Evolutionary conservation across 495 filamentous ascomycete species (phyloP), one percentile per base, ranked within the genome.

Genomic region (Lasiosphaeria hispida): DNA sequence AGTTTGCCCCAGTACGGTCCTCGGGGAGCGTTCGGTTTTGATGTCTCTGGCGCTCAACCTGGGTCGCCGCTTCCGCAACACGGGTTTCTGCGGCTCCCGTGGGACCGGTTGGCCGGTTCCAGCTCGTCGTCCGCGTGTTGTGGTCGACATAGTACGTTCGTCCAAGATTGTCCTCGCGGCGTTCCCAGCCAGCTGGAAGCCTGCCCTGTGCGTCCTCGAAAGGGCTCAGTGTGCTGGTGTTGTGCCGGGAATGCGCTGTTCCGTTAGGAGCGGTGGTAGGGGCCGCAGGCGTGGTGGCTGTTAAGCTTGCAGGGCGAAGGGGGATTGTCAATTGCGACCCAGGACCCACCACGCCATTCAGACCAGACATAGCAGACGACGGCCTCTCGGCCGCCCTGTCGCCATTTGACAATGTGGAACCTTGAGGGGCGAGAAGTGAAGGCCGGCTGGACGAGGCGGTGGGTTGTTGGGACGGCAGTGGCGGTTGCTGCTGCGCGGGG

Each of bases 121-220:
- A 98, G 49, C 93, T 98, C 10, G 94, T 98, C 47, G 92, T 92
- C 60, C 94, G 82, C 5, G 93, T 96, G 70, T 98, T 98, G 72
- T 98, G 94, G 70, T 98, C 94, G 35, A 98, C 94, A 73, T 98
- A 98, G 69, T 98, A 98, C n/a, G 92, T 97, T 64, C 94, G 86
- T 53, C 95, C 95, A 39, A 98, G 75, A 66, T 97, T 92, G 72
- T 98, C 94, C 69, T 97, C 94, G 41, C 94, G 83, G 47, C 95
- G 84, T 72, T 98, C 94, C 93, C 95, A 98, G 37, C 94, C 94
- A 49, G 88, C 85, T 17, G 94, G 94, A 60, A 98, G 74, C 68
- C 93, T 86, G 45, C 94, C 94, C 69, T 96, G 92, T 36, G 86
- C 84, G 69, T 98, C 94, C 75, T 96, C 93, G 68, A 98, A 98